A percentile compares a stretch with the other conserved stretches of the same genome.
These are phyloP conservation scores for Candida multigemmis DNA, from an alignment of 805 yeast genomes.

Conservation along the genomic window DNA sequence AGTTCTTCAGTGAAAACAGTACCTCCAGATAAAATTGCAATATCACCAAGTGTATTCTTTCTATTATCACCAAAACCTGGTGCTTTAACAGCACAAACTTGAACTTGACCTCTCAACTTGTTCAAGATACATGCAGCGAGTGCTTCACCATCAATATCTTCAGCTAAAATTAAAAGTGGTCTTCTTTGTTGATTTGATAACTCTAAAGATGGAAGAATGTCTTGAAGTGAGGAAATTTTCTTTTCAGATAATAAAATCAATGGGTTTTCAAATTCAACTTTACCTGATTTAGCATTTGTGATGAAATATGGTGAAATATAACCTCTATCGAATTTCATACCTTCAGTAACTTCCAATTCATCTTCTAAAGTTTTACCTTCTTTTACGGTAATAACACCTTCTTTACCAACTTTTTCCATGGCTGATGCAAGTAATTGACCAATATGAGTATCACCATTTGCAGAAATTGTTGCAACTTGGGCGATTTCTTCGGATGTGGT, in stretches of 20 bases:
- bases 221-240: constrained; percentile 85
- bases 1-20: constrained; percentile 87
- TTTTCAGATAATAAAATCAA: constrained; percentile 78
- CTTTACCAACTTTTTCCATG: constrained; percentile 98
- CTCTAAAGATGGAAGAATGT: constrained; percentile 87
- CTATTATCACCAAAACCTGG: constrained; percentile 99
- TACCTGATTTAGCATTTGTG: constrained; percentile 85
- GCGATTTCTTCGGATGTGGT: constrained; percentile 93
- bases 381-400: constrained; percentile 96
- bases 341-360: constrained; percentile 89
- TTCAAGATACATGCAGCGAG: constrained; percentile 95
- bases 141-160: constrained; percentile 97
- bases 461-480: constrained; percentile 96
- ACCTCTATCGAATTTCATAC: constrained; percentile 98
- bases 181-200: constrained; percentile 88
- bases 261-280: constrained; percentile 94
- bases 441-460: constrained; percentile 91
- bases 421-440: constrained; percentile 89
- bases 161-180: constrained; percentile 89
- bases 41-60: constrained; percentile 90
- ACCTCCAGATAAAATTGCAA: constrained; percentile 92
- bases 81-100: constrained; percentile 94
- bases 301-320: constrained; percentile 95
- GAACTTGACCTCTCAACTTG: constrained; percentile 97
- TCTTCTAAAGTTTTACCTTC: constrained; percentile 97